These are phyloP conservation scores for Ceratonia siliqua DNA, from an alignment of 306 rosid genomes.

Conservation along the genomic window DNA sequence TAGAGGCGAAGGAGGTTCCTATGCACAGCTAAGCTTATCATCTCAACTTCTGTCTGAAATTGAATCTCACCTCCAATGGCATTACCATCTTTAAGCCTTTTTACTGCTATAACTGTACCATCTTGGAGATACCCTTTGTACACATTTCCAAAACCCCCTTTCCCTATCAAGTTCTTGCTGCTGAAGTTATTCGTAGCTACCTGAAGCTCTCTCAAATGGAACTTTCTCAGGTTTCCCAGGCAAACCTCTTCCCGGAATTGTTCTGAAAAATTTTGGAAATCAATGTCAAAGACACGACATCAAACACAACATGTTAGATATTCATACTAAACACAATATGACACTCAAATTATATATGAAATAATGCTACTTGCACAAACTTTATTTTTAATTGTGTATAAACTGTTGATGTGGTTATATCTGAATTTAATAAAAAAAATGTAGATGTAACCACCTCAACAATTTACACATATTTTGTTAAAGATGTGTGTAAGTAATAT, in stretches of 20 bases:
- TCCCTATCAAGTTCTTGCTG: slow-evolving; percentile 81
- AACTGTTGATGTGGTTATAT: no score
- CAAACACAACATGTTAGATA: no score
- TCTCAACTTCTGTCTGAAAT: slow-evolving; percentile 92
- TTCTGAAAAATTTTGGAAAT: slow-evolving; percentile 47
- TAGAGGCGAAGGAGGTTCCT: slow-evolving; percentile 87
- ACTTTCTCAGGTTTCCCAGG: slow-evolving; percentile 80
- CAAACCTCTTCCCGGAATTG: slow-evolving; percentile 69
- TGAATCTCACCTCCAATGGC: slow-evolving; percentile 83
- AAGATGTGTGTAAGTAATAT: no score
- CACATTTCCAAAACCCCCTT: slow-evolving; percentile 96
- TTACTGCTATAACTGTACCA: slow-evolving; percentile 78
- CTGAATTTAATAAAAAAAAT: no score
- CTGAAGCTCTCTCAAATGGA: slow-evolving; percentile 87
- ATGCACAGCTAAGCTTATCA: slow-evolving; percentile 96
- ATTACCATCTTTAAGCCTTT: slow-evolving; percentile 88
- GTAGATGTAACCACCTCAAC: no score
- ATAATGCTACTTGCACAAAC: no score
- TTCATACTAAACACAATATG: no score
- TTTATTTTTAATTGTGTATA: no score
- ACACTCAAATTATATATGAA: no score
- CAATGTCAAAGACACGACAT: no score
- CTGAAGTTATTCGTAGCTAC: slow-evolving; percentile 86
- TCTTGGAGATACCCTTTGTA: slow-evolving; percentile 87
- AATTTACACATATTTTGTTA: no score